A percentile compares a stretch with the other conserved stretches of the same genome.
phyloP scores from a whole-genome alignment of 768 basidiomycete species.

The Xerocomellus dryophilus region DNA sequence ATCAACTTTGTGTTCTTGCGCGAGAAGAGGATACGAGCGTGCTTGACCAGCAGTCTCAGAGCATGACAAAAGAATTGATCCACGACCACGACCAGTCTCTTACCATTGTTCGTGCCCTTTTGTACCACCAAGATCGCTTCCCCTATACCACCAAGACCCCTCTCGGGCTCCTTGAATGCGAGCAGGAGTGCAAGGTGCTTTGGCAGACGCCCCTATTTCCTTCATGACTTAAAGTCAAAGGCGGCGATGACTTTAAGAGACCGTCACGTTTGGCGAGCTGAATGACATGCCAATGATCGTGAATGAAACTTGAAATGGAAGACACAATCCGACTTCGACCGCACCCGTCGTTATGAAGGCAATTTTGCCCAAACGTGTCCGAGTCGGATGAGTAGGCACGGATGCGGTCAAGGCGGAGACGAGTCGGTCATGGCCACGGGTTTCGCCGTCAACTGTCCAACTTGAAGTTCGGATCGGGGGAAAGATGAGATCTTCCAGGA shows the following conservation, averaged over 20 bases:
- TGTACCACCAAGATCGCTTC: constrained; percentile 4
- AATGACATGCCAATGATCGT: background rate
- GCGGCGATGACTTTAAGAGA: constrained; percentile 3
- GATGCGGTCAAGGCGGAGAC: too few relatives aligned
- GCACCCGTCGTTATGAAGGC: constrained; percentile 3
- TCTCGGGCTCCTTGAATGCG: background rate
- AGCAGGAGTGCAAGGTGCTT: background rate
- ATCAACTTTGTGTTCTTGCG: background rate
- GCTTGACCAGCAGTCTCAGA: background rate
- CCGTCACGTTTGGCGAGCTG: constrained; percentile 9
- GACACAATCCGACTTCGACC: constrained; percentile 3
- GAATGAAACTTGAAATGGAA: background rate
- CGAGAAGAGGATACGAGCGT: background rate
- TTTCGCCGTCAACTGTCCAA: too few relatives aligned
- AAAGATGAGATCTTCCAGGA: too few relatives aligned
- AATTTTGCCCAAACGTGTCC: background rate
- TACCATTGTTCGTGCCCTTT: constrained; percentile 3
- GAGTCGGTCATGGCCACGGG: too few relatives aligned
- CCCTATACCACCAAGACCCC: constrained; percentile 1
- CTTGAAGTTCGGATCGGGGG: too few relatives aligned
- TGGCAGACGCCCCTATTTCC: background rate
- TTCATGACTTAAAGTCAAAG: constrained; percentile 3
- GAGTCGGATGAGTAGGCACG: too few relatives aligned
- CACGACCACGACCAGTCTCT: background rate
- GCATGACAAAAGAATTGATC: background rate